Evolutionary conservation across 176 grass and related monocot genomes (phyloP).

Genomic region (Elymus sibiricus): DNA sequence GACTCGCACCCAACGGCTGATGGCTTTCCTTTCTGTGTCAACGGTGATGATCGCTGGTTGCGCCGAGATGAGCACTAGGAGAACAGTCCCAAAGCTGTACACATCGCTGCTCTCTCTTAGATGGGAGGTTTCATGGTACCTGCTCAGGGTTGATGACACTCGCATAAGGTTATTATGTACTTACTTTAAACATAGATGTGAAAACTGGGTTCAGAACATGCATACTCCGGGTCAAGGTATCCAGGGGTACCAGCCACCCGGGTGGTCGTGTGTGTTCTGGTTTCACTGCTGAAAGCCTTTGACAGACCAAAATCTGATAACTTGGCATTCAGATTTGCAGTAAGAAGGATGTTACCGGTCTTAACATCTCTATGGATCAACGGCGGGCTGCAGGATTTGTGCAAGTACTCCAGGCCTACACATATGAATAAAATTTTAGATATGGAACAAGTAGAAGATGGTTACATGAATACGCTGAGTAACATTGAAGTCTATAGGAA

Average conservation of each 20-base stretch:
- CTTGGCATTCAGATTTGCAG: not conserved
- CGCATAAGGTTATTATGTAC: not conserved
- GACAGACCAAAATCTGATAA: conserved; percentile 21
- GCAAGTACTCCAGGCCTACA: conserved; percentile 31
- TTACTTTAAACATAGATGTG: not conserved
- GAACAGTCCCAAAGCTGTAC: conserved; percentile 21
- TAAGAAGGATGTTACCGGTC: conserved; percentile 7
- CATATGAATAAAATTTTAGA: not conserved
- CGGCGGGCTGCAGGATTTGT: not conserved
- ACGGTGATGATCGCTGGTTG: not conserved
- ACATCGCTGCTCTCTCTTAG: conserved; percentile 32
- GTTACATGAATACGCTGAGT: too few relatives aligned
- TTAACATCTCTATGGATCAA: not conserved
- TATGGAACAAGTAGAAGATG: not conserved
- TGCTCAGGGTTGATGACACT: not conserved
- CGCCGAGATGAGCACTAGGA: conserved; percentile 23
- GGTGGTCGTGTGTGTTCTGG: not conserved
- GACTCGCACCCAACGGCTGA: not conserved
- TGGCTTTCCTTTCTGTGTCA: not conserved
- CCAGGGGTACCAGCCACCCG: not conserved
- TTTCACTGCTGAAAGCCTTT: not conserved
- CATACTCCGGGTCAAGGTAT: conserved; percentile 28
- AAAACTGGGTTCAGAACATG: not conserved
- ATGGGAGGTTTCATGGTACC: not conserved
- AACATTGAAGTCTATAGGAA: not conserved